phyloP scores from a whole-genome alignment of 139 green algal genomes.

The Ulvella scutata region DNA sequence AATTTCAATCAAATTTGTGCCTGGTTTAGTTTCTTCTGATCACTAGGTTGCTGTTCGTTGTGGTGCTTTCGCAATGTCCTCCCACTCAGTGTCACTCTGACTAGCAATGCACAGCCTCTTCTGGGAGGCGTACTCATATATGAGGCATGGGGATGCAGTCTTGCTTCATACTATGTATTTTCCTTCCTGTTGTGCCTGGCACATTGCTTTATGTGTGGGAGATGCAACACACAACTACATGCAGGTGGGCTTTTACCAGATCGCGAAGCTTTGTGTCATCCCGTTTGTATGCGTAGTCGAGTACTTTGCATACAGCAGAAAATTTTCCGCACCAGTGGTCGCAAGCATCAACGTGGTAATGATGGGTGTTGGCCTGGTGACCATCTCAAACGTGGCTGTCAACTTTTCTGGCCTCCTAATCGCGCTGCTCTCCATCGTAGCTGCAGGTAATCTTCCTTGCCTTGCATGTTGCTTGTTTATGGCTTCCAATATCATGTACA shows the following conservation, averaged over 20 bases:
- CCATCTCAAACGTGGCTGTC: constrained; percentile 28
- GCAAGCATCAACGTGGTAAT: constrained; percentile 54
- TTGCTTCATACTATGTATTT: too few species aligned
- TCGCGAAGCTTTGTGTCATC: constrained; percentile 91
- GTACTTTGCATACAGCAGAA: constrained; percentile 41
- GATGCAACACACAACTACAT: too few species aligned
- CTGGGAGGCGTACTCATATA: too few species aligned
- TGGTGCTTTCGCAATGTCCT: not conserved
- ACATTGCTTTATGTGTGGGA: too few species aligned
- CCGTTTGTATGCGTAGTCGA: constrained; percentile 81
- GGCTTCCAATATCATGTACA: too few species aligned
- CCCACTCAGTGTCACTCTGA: not conserved
- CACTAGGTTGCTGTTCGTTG: not conserved
- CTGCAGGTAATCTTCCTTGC: too few species aligned
- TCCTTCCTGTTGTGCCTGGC: too few species aligned
- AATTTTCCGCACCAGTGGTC: constrained; percentile 35
- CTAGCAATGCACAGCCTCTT: too few species aligned
- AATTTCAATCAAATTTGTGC: not conserved
- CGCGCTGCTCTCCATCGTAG: constrained; percentile 39
- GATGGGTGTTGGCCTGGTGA: constrained; percentile 59
- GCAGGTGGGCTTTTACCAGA: constrained; percentile 19
- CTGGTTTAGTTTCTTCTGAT: not conserved
- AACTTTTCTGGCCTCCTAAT: constrained; percentile 28
- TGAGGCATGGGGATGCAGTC: too few species aligned
- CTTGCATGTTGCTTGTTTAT: too few species aligned